Evolutionary conservation across 768 basidiomycete species (phyloP).

Genomic region (Lactarius indigo): DNA sequence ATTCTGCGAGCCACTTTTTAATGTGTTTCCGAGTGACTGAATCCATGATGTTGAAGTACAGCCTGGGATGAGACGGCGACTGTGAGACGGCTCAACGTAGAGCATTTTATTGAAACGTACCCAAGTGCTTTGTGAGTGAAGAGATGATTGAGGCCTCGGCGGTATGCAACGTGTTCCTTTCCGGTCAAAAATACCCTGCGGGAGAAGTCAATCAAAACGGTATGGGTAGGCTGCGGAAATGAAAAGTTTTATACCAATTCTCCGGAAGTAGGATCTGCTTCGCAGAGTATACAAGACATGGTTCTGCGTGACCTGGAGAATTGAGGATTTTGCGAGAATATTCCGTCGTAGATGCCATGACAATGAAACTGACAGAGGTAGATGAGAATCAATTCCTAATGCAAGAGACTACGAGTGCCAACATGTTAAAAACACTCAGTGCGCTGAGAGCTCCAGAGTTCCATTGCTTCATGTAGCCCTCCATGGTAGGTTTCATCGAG

Average conservation of each 20-base stretch:
- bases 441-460: constrained; percentile 82
- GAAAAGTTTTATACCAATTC: constrained; percentile 62
- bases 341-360: constrained; percentile 94
- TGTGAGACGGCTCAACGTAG: neutral
- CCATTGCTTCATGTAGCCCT: constrained; percentile 92
- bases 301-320: constrained; percentile 88
- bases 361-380: constrained; percentile 78
- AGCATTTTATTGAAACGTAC: constrained; percentile 40
- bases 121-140: constrained; percentile 94
- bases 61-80: constrained; percentile 40
- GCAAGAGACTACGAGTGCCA: neutral
- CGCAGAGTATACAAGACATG: constrained; percentile 89
- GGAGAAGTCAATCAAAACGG: neutral
- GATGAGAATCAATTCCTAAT: constrained; percentile 15
- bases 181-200: constrained; percentile 95
- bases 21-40: constrained; percentile 74
- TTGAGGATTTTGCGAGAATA: constrained; percentile 94
- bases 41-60: constrained; percentile 85
- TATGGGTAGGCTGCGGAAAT: neutral
- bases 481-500: constrained; percentile 86
- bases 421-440: constrained; percentile 98
- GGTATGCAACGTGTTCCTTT: constrained; percentile 90
- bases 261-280: constrained; percentile 80
- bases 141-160: constrained; percentile 82
- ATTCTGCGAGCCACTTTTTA: constrained; percentile 61